These are phyloP conservation scores for Thalassia testudinum DNA, from an alignment of 116 monocot genomes.

Conservation along the genomic window DNA sequence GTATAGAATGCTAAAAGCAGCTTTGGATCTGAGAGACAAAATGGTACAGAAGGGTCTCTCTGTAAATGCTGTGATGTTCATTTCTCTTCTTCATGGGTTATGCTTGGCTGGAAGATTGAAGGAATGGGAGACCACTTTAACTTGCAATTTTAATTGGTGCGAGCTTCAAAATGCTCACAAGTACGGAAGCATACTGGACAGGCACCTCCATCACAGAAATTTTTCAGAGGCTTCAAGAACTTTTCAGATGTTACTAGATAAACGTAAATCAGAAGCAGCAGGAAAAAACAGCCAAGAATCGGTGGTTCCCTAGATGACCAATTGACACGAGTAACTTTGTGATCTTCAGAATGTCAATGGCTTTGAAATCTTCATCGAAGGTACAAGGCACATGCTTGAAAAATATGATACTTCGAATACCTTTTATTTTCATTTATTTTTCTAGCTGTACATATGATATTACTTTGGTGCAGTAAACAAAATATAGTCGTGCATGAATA, in stretches of 20 bases:
- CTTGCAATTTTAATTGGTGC: constrained; percentile 26
- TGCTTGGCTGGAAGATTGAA: constrained; percentile 42
- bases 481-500: no score
- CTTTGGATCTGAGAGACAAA: constrained; percentile 52
- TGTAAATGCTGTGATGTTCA: constrained; percentile 34
- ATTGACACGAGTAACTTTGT: no score
- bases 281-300: no score
- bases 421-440: no score
- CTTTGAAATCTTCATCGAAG: no score
- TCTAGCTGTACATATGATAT: no score
- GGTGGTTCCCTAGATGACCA: no score
- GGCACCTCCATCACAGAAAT: constrained; percentile 18
- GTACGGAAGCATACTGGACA: constrained; percentile 29
- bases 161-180: constrained; percentile 37
- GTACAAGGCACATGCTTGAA: no score
- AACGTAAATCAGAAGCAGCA: neutral
- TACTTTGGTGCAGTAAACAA: no score
- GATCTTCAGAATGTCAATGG: no score
- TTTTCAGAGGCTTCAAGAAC: constrained; percentile 27
- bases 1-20: constrained; percentile 52
- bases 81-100: constrained; percentile 66
- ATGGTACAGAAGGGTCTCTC: constrained; percentile 42
- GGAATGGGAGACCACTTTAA: constrained; percentile 37
- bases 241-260: constrained; percentile 24
- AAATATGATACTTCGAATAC: no score